Percentiles rank a stretch among this genome's conserved stretches.
These are phyloP conservation scores for Selaginella tamariscina DNA, from an alignment of 75 land plant species.

Conservation along the genomic window DNA sequence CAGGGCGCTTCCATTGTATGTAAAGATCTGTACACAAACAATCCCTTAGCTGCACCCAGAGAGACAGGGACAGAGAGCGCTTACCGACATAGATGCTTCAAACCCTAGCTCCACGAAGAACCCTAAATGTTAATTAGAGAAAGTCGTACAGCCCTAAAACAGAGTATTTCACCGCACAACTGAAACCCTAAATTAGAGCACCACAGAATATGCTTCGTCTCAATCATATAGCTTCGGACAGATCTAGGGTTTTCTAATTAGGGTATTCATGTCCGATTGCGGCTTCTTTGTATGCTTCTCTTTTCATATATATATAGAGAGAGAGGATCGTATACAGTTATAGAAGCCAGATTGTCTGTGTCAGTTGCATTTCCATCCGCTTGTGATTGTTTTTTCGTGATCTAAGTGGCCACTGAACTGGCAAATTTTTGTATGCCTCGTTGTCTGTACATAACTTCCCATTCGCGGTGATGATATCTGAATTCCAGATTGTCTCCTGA, in stretches of 20 bases:
- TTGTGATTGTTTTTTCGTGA: not conserved
- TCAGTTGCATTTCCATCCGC: not conserved
- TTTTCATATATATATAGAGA: no score
- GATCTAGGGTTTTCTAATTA: no score
- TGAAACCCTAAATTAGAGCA: no score
- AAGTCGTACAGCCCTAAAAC: no score
- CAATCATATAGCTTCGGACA: not conserved
- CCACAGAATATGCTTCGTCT: no score
- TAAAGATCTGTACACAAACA: constrained; percentile 50
- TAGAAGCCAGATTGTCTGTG: not conserved
- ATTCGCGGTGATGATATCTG: not conserved
- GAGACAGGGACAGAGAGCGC: not conserved
- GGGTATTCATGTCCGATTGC: no score
- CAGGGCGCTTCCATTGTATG: constrained; percentile 95
- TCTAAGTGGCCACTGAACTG: not conserved
- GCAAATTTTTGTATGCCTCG: not conserved
- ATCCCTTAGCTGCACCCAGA: not conserved
- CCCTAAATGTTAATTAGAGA: no score
- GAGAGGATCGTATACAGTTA: no score
- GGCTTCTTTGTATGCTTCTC: no score
- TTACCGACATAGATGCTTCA: not conserved
- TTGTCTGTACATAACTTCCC: not conserved
- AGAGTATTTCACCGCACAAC: no score
- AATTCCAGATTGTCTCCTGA: not conserved
- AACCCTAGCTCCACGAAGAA: constrained; percentile 3